phyloP scores from a whole-genome alignment of 2,329 filamentous ascomycete genomes.

The Alternaria panax region DNA sequence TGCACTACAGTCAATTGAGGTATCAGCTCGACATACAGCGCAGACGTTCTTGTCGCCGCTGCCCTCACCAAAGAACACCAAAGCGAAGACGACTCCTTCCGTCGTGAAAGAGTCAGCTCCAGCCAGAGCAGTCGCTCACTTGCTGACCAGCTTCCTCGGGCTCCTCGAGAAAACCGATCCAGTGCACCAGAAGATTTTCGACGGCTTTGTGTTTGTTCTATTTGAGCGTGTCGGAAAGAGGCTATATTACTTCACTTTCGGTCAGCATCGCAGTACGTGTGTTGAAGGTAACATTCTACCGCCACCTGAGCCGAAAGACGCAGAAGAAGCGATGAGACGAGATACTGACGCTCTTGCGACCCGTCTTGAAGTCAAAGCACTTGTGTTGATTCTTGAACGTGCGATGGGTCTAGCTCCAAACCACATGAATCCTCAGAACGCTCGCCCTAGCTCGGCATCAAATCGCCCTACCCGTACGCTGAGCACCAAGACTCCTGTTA shows the following conservation, averaged over 20 bases:
- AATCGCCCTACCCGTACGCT: slow-evolving; percentile 30
- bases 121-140: slow-evolving; percentile 40
- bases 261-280: slow-evolving; percentile 33
- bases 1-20: slow-evolving; percentile 43
- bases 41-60: slow-evolving; percentile 1
- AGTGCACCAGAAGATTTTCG: slow-evolving; percentile 52
- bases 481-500: slow-evolving; percentile 33
- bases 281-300: slow-evolving; percentile 39
- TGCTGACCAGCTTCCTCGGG: slow-evolving; percentile 48
- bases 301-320: slow-evolving; percentile 10
- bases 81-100: slow-evolving; percentile 9
- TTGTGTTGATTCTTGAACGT: slow-evolving; percentile 52
- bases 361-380: slow-evolving; percentile 51
- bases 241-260: slow-evolving; percentile 52
- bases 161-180: slow-evolving; percentile 46
- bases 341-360: slow-evolving; percentile 33
- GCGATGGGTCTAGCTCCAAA: slow-evolving; percentile 50
- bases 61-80: slow-evolving; percentile 12
- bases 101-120: slow-evolving; percentile 33
- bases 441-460: slow-evolving; percentile 10
- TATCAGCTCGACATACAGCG: slow-evolving; percentile 33
- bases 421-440: slow-evolving; percentile 41
- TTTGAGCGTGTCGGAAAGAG: slow-evolving; percentile 50
- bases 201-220: slow-evolving; percentile 53
- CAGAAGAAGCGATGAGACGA: slow-evolving; percentile 14